Conservation (phyloP, 2,329 filamentous ascomycete genomes). For the Aplosporella prunicola region DNA sequence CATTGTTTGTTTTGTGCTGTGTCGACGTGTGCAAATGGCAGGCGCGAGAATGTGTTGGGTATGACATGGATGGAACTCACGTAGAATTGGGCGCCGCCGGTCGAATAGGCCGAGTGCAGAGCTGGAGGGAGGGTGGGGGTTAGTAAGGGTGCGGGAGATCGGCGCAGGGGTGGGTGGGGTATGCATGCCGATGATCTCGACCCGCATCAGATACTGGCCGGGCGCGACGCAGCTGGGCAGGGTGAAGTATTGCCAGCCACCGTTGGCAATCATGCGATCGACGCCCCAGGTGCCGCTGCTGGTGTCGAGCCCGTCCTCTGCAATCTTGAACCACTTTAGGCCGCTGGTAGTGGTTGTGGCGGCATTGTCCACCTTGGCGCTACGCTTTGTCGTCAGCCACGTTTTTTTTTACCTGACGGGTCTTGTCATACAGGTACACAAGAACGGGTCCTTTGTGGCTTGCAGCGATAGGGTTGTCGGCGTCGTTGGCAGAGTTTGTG, state of each 20-base stretch:
- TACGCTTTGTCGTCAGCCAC: conserved; percentile 5
- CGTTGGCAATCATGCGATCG: conserved; percentile 39
- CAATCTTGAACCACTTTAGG: conserved; percentile 35
- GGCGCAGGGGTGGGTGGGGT: no score
- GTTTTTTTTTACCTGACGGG: not conserved
- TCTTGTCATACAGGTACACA: conserved; percentile 25
- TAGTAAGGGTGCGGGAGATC: conserved; percentile 1
- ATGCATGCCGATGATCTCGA: conserved; percentile 13
- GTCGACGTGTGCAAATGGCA: no score
- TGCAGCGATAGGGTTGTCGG: conserved; percentile 41
- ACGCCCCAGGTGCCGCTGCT: conserved; percentile 39
- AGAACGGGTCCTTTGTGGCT: conserved; percentile 38
- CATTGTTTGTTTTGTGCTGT: no score
- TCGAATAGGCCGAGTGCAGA: conserved; percentile 13
- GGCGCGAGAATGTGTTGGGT: no score
- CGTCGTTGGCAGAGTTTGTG: conserved; percentile 42
- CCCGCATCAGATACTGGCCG: conserved; percentile 20
- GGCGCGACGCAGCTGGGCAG: conserved; percentile 28
- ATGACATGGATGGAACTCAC: conserved; percentile 2
- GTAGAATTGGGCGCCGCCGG: conserved; percentile 9
- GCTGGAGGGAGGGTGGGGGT: conserved; percentile 4
- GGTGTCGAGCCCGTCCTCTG: conserved; percentile 30
- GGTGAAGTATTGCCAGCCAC: conserved; percentile 34
- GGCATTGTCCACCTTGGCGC: conserved; percentile 33
- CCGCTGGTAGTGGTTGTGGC: conserved; percentile 27